Conservation (phyloP, 495 filamentous ascomycete genomes). For the Oidiodendron maius region DNA sequence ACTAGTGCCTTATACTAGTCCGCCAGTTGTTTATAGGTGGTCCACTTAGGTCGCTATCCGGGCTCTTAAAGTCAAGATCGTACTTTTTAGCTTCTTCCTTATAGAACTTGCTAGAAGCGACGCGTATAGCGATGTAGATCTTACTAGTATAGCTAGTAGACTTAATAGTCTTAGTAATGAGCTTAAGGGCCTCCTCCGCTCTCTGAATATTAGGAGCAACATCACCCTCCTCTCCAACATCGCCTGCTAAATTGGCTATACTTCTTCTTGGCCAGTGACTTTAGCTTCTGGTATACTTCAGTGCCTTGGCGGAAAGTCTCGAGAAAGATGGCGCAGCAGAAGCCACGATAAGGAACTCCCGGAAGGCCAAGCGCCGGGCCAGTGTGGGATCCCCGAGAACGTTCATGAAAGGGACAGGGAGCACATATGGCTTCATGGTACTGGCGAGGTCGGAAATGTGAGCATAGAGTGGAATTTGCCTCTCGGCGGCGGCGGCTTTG, state of each 20-base stretch:
- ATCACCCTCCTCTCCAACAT: constrained; percentile 99
- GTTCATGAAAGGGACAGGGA: constrained; percentile 99
- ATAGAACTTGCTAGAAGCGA: constrained; percentile 99
- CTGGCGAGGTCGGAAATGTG: constrained; percentile 98
- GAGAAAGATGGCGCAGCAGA: constrained; percentile 73
- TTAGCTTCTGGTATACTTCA: constrained; percentile 98
- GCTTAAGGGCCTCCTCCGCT: constrained; percentile 90
- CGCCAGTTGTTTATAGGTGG: constrained; percentile 97
- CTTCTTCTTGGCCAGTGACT: constrained; percentile 96
- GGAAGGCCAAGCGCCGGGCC: constrained; percentile 98
- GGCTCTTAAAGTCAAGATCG: constrained; percentile 99
- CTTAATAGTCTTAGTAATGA: constrained; percentile 93
- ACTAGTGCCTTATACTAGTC: constrained; percentile 83
- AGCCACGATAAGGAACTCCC: constrained; percentile 99
- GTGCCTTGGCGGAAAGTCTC: constrained; percentile 94
- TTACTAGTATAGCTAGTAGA: constrained; percentile 89
- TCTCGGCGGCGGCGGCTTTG: constrained; percentile 98
- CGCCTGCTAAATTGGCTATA: constrained; percentile 98
- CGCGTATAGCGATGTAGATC: constrained; percentile 98
- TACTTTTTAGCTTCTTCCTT: constrained; percentile 97
- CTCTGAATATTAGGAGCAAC: constrained; percentile 99
- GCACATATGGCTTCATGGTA: constrained; percentile 99
- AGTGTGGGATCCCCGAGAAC: constrained; percentile 88
- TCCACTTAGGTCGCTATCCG: constrained; percentile 94
- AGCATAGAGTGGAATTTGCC: constrained; percentile 92